These are phyloP conservation scores for Byssoonygena ceratinophila DNA, from an alignment of 2,329 filamentous ascomycete species.

Conservation along the genomic window DNA sequence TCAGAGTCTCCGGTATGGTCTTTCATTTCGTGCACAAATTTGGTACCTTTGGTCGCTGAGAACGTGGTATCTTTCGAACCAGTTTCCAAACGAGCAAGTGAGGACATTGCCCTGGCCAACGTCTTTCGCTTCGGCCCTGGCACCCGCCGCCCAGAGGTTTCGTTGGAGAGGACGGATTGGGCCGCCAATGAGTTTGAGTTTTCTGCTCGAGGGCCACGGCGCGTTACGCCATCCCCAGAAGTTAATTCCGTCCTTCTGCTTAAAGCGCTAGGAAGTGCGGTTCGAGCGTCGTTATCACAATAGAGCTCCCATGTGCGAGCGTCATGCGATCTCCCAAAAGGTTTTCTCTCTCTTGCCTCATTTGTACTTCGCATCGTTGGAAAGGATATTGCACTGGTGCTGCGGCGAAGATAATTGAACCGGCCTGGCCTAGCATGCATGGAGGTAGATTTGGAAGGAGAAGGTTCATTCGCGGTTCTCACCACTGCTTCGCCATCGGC, in stretches of 20 bases:
- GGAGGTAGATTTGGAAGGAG: conserved; percentile 49
- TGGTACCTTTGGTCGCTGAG: not conserved
- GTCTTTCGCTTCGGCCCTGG: conserved; percentile 49
- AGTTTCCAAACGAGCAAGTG: conserved; percentile 51
- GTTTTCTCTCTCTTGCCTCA: conserved; percentile 26
- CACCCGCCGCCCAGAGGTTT: conserved; percentile 41
- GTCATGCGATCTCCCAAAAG: conserved; percentile 69
- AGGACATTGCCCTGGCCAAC: conserved; percentile 51
- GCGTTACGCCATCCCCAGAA: not conserved
- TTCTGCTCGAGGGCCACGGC: not conserved
- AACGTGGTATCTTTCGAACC: conserved; percentile 10
- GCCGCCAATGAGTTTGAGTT: conserved; percentile 25
- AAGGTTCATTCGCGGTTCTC: conserved; percentile 56
- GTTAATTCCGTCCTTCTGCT: conserved; percentile 50
- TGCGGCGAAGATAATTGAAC: conserved; percentile 52
- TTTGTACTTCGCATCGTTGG: conserved; percentile 46
- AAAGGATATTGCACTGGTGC: conserved; percentile 55
- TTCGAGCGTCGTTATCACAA: conserved; percentile 68
- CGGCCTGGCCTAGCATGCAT: conserved; percentile 41
- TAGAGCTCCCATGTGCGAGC: conserved; percentile 86
- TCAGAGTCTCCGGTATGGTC: conserved; percentile 62
- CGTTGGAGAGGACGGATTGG: conserved; percentile 37
- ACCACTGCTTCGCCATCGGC: conserved; percentile 86
- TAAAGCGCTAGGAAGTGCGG: conserved; percentile 68
- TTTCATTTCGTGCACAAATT: not conserved